Evolutionary conservation across 257 asterid species (phyloP).

Genomic region (Ilex aquifolium): DNA sequence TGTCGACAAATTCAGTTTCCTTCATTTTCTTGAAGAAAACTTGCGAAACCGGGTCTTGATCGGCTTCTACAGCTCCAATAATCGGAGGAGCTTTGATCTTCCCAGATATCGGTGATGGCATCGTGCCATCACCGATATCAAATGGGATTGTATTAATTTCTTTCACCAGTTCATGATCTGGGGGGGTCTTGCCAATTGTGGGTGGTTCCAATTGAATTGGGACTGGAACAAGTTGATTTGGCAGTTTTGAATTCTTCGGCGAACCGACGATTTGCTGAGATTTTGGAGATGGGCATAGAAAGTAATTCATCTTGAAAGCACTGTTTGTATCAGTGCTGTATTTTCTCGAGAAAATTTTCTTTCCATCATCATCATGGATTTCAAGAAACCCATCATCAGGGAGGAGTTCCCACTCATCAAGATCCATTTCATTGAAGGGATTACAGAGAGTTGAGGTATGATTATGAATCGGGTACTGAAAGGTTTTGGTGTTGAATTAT

Average conservation of each 20-base stretch:
- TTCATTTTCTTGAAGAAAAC: slow-evolving; percentile 74
- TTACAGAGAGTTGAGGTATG: neutral
- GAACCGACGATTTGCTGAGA: slow-evolving; percentile 32
- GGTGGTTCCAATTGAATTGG: slow-evolving; percentile 20
- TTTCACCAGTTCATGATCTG: slow-evolving; percentile 15
- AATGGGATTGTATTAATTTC: slow-evolving; percentile 9
- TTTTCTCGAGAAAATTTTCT: slow-evolving; percentile 47
- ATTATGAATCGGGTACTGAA: slow-evolving; percentile 4
- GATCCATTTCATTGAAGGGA: slow-evolving; percentile 31
- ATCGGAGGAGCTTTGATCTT: slow-evolving; percentile 7
- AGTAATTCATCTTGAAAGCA: slow-evolving; percentile 48
- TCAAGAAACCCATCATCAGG: slow-evolving; percentile 65
- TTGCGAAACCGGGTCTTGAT: slow-evolving; percentile 51
- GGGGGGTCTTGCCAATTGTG: neutral
- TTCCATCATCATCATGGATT: slow-evolving; percentile 42
- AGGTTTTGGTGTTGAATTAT: slow-evolving; percentile 5
- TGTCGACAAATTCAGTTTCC: slow-evolving; percentile 66
- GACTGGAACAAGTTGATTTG: slow-evolving; percentile 26
- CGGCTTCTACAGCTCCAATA: slow-evolving; percentile 7
- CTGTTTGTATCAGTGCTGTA: slow-evolving; percentile 7
- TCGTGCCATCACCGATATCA: slow-evolving; percentile 9
- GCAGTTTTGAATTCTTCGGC: slow-evolving; percentile 12
- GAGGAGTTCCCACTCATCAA: slow-evolving; percentile 80
- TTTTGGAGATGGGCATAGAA: slow-evolving; percentile 35
- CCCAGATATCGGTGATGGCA: slow-evolving; percentile 11